Conservation (phyloP, 179 eudicot genomes). For the Carnegiea gigantea region DNA sequence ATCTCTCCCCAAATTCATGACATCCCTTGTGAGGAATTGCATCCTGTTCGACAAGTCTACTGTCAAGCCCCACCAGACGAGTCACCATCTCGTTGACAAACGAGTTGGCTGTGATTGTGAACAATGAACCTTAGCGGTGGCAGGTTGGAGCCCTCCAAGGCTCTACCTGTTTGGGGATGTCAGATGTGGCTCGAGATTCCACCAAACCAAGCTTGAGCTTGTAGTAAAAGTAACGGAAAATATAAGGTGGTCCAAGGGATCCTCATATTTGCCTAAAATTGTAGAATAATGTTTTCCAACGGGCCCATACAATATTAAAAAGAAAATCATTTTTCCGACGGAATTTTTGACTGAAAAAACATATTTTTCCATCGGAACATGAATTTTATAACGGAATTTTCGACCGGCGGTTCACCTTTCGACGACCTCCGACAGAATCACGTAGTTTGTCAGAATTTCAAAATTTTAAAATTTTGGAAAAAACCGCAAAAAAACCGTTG, state of each 20-base stretch:
- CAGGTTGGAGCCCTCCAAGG: conserved; percentile 71
- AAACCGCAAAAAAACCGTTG: too few species aligned
- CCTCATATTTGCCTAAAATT: conserved; percentile 40
- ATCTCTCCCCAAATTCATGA: conserved; percentile 47
- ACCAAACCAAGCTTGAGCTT: conserved; percentile 57
- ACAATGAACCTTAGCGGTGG: conserved; percentile 35
- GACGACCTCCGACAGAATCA: too few species aligned
- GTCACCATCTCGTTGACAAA: conserved; percentile 63
- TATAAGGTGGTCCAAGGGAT: conserved; percentile 54
- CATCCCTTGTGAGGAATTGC: conserved; percentile 60
- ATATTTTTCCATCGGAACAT: too few species aligned
- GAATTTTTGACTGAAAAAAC: too few species aligned
- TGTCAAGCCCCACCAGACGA: conserved; percentile 40
- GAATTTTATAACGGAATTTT: too few species aligned
- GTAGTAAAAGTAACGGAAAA: conserved; percentile 46
- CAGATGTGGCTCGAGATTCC: conserved; percentile 39
- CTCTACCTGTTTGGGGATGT: conserved; percentile 40
- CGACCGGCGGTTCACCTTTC: too few species aligned
- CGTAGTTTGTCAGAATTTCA: too few species aligned
- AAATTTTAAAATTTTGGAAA: too few species aligned
- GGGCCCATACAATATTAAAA: conserved; percentile 25
- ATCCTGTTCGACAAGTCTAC: conserved; percentile 53
- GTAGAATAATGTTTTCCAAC: conserved; percentile 63
- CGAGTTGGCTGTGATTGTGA: conserved; percentile 60
- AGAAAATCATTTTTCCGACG: too few species aligned